Evolutionary conservation across 192 early-diverging fungal species (phyloP), one percentile per base, ranked within the genome.

Genomic region (Cladochytrium replicatum): DNA sequence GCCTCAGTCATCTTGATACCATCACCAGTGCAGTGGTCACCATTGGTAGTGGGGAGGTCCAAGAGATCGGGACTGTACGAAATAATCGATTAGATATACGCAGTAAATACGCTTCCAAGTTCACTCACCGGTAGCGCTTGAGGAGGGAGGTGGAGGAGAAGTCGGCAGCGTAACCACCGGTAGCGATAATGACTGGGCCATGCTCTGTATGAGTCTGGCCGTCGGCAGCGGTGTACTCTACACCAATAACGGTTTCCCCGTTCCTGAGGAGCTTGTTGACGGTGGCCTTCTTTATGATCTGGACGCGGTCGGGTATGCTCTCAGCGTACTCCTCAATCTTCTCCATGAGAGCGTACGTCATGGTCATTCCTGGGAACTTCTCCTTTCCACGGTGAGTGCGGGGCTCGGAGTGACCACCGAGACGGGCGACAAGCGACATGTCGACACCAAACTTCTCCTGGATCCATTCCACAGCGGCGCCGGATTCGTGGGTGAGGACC

Each of bases 81-180:
- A 31, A 17, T 24, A 43, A 53, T 0, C 7, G 43, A 38, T 22
- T 5, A 13, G 19, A 63, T 21, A 32, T 44, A 52, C 21, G 8
- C 29, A 7, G n/a, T 1, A 6, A 61, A 11, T 29, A 32, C 13
- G 6, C n/a, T n/a, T n/a, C n/a, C n/a, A n/a, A n/a, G n/a, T n/a
- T n/a, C 24, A 29, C 68, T 23, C 54, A 86, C 50, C 89, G 81
- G 66, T 91, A 84, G 64, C 86, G 69, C 66, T 86, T 80, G 26
- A 94, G 60, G 11, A 91, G 70, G 7, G 82, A 89, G 43, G 76
- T 68, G 8, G 68, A 70, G 32, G 74, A 76, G 59, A 93, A 92
- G 48, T 88, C 88, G 46, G 89, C 90, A 37, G 87, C 93, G 64
- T 92, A 97, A 45, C 93, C 93, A 67, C 93, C 93, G 41, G 93